Evolutionary conservation across 306 rosid species (phyloP), one percentile per base, ranked within the genome.

Genomic region (Citrullus colocynthis): DNA sequence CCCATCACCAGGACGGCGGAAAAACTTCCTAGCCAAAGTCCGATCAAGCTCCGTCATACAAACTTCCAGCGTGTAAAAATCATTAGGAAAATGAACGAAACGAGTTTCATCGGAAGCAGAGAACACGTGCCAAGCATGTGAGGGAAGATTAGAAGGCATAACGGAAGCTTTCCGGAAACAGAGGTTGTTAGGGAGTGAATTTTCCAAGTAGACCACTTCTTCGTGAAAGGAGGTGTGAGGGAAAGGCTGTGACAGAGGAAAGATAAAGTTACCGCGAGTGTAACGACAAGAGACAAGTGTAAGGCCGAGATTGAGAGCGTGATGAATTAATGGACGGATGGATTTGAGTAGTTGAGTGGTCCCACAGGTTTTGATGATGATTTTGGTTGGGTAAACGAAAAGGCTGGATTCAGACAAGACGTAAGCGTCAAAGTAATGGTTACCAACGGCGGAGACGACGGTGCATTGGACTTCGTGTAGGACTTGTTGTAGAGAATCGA

Each of bases 261-360:
- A 95, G 69, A 95, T 92, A 79, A 88, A 95, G 93, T 78, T 86
- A 0, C 98, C 98, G 41, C 96, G 80, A n/a, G 93, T 95, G 91
- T 92, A 95, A 55, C 90, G 85, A 59, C 91, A 84, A 28, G 90
- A 89, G 66, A 78, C 66, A 30, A 90, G 90, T 0, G 87, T 80
- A 42, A 90, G 87, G 62, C 86, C 86, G 6, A 90, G 78, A 61
- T 58, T 80, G 0, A 10, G 75, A 0, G 97, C 92, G 57, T 76
- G 90, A 82, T 81, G 87, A 82, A 95, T 82, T 79, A 95, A 84
- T 11, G 97, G 99, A 51, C 66, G 76, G 82, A 92, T 81, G 52
- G 97, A 92, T 85, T 95, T 95, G 81, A 95, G 96, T 9, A 95
- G 97, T 76, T 92, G 97, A 12, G 99, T 95, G 80, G 99, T 95